phyloP scores from a whole-genome alignment of 2,329 filamentous ascomycete species.

The Macrophomina tecta region DNA sequence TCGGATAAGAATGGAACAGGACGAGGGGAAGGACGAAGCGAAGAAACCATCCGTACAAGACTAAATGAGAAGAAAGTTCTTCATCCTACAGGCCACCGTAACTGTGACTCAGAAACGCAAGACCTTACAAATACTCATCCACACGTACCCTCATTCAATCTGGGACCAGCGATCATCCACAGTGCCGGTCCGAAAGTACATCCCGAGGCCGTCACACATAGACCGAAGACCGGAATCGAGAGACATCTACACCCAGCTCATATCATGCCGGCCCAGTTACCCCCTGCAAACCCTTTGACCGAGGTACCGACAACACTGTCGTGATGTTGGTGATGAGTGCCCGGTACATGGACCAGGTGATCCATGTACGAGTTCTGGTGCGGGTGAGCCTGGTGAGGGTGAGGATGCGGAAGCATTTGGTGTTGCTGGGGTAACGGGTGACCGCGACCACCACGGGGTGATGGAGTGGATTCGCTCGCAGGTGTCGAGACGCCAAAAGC shows the following conservation, averaged over 20 bases:
- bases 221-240: background rate
- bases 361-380: conserved; percentile 19
- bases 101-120: background rate
- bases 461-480: background rate
- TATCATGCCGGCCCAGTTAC: conserved; percentile 24
- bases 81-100: conserved; percentile 8
- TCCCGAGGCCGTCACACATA: conserved; percentile 4
- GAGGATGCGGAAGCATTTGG: conserved; percentile 12
- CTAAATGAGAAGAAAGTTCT: background rate
- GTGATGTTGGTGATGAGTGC: conserved; percentile 17
- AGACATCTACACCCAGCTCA: conserved; percentile 23
- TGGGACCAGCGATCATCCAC: conserved; percentile 3
- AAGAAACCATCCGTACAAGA: conserved; percentile 7
- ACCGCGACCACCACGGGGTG: conserved; percentile 16
- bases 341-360: conserved; percentile 17
- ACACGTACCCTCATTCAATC: background rate
- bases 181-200: conserved; percentile 11
- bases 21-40: conserved; percentile 15
- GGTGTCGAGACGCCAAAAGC: conserved; percentile 4
- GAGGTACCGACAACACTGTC: conserved; percentile 18
- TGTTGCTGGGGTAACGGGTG: background rate
- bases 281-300: conserved; percentile 4
- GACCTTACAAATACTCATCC: conserved; percentile 14
- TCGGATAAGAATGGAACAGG: conserved; percentile 24
- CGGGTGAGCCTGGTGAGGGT: background rate